phyloP scores from a whole-genome alignment of 257 asterid species.

The Lantana camara region DNA sequence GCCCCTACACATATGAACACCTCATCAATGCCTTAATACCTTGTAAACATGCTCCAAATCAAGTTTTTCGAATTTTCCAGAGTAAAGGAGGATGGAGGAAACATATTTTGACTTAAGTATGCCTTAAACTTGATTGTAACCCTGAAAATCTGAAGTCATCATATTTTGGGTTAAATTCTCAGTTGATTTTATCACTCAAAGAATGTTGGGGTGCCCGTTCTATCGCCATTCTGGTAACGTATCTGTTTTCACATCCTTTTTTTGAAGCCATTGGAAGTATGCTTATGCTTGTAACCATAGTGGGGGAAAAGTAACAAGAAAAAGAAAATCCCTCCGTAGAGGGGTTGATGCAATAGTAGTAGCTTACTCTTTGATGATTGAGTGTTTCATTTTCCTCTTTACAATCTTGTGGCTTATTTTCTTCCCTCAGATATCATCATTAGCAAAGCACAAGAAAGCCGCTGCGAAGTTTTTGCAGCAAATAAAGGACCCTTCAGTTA shows the following conservation, averaged over 20 bases:
- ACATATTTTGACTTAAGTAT: too few relatives aligned
- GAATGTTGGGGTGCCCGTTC: constrained; percentile 2
- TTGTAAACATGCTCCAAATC: too few relatives aligned
- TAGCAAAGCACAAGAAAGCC: constrained; percentile 45
- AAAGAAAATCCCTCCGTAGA: not conserved
- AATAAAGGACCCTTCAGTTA: constrained; percentile 30
- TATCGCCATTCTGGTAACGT: not conserved
- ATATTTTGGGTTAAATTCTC: not conserved
- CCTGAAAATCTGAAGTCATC: too few relatives aligned
- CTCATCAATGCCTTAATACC: too few relatives aligned
- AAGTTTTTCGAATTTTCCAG: too few relatives aligned
- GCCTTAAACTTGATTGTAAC: too few relatives aligned
- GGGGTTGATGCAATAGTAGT: not conserved
- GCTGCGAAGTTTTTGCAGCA: constrained; percentile 35
- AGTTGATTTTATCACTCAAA: not conserved
- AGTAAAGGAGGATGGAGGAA: too few relatives aligned
- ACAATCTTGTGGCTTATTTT: not conserved
- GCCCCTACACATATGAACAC: too few relatives aligned
- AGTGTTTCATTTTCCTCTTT: not conserved
- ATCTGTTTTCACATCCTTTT: not conserved
- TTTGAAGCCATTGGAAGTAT: not conserved
- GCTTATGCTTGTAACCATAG: not conserved
- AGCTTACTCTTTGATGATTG: constrained; percentile 7
- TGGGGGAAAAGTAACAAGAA: not conserved
- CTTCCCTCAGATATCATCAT: constrained; percentile 43